phyloP scores from a whole-genome alignment of 345 rosid genomes.

The Jatropha curcas region DNA sequence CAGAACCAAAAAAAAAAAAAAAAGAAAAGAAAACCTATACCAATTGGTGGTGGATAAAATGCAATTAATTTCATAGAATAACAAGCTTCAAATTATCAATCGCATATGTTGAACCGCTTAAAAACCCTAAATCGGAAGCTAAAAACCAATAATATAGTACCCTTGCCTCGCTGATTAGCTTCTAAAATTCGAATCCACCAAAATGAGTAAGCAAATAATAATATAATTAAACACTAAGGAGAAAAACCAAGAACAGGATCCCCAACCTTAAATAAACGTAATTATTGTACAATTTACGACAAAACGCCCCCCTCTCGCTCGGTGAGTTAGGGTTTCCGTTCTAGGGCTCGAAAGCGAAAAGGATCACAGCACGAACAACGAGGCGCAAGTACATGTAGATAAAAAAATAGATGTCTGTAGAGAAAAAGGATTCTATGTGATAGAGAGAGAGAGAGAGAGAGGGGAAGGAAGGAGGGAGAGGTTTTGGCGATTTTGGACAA shows the following conservation, averaged over 20 bases:
- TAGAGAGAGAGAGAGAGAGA: background rate
- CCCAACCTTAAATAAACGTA: constrained; percentile 2
- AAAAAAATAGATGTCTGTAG: too few relatives aligned
- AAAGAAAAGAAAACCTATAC: too few relatives aligned
- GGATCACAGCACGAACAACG: background rate
- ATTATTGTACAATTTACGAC: background rate
- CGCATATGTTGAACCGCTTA: background rate
- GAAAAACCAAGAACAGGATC: background rate
- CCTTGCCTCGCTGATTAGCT: too few relatives aligned
- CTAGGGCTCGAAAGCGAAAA: background rate
- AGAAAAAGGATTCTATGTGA: background rate
- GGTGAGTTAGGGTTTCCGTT: background rate
- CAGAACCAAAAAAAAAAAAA: too few relatives aligned
- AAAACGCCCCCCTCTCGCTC: background rate
- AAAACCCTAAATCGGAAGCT: background rate
- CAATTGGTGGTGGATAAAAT: background rate
- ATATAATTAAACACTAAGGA: background rate
- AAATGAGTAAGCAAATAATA: background rate
- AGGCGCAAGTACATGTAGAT: too few relatives aligned
- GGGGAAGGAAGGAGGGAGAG: background rate
- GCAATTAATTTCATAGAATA: background rate
- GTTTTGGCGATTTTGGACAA: background rate
- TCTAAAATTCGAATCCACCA: background rate
- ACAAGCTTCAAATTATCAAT: background rate
- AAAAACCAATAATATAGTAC: too few relatives aligned